Conservation (phyloP, 139 green algal genomes). For the Deuterostichococcus epilithicus region DNA sequence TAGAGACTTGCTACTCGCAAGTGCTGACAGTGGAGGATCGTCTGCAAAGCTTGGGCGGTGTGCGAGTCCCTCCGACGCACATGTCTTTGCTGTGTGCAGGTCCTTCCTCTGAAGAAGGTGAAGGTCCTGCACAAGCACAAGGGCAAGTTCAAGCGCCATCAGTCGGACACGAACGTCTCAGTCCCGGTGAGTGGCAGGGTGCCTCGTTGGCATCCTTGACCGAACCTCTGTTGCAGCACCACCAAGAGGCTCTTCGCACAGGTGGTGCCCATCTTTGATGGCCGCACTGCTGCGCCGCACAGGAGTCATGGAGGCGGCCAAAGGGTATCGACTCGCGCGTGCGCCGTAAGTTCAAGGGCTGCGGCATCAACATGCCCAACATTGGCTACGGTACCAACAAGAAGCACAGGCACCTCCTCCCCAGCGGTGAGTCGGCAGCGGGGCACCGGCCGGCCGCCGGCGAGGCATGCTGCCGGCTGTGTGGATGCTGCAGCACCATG, state of each 20-base stretch:
- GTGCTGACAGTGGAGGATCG: too few relatives aligned
- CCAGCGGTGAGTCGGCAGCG: slow-evolving; percentile 53
- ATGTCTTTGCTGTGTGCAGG: too few relatives aligned
- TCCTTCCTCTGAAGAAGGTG: slow-evolving; percentile 78
- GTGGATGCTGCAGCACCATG: neutral
- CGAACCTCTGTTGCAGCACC: neutral
- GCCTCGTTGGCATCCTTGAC: neutral
- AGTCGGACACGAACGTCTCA: slow-evolving; percentile 80
- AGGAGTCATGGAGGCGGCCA: slow-evolving; percentile 87
- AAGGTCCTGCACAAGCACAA: slow-evolving; percentile 87
- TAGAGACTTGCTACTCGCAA: too few relatives aligned
- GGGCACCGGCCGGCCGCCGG: too few relatives aligned
- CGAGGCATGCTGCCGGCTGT: too few relatives aligned
- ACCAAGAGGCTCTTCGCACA: neutral
- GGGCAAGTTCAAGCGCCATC: slow-evolving; percentile 83
- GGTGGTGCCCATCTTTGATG: too few relatives aligned
- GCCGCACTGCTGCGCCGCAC: slow-evolving; percentile 1
- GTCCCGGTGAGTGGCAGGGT: slow-evolving; percentile 57
- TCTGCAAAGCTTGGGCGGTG: too few relatives aligned
- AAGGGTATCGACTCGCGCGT: slow-evolving; percentile 98
- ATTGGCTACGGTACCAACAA: slow-evolving; percentile 95
- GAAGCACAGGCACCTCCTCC: slow-evolving; percentile 87
- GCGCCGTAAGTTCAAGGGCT: slow-evolving; percentile 95
- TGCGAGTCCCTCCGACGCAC: too few relatives aligned
- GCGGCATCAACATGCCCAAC: slow-evolving; percentile 86